Evolutionary conservation across 2,329 filamentous ascomycete genomes (phyloP).

Genomic region (Aspergillus alliaceus): DNA sequence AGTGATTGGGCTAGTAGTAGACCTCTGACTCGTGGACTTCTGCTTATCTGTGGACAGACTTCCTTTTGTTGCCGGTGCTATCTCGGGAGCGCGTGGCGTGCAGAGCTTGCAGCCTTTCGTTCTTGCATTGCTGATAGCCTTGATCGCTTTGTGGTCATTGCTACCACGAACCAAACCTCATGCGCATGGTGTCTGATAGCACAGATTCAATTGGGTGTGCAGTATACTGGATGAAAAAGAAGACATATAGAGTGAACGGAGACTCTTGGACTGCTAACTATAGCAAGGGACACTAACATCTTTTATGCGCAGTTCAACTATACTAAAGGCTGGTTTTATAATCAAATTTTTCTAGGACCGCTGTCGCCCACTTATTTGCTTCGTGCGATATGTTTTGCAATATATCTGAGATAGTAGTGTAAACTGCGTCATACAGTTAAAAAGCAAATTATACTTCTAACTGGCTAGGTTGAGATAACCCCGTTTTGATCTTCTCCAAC

Average conservation of each 20-base stretch:
- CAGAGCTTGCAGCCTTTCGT: slow-evolving; percentile 58
- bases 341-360: too few species aligned
- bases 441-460: too few species aligned
- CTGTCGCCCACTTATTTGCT: too few species aligned
- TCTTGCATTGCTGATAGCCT: slow-evolving; percentile 44
- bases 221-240: neutral
- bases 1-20: neutral
- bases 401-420: too few species aligned
- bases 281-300: neutral
- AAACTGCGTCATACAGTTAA: too few species aligned
- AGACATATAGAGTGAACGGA: neutral
- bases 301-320: neutral
- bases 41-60: slow-evolving; percentile 31
- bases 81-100: slow-evolving; percentile 60
- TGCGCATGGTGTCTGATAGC: neutral
- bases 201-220: neutral
- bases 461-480: too few species aligned
- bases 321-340: neutral
- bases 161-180: neutral
- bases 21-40: neutral
- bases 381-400: too few species aligned
- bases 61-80: slow-evolving; percentile 67
- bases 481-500: too few species aligned
- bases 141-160: slow-evolving; percentile 1
- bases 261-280: neutral